Percentiles rank a stretch among this genome's conserved stretches.
Conservation (phyloP, 169 alveolate species). For the Plasmodium coatneyi region DNA sequence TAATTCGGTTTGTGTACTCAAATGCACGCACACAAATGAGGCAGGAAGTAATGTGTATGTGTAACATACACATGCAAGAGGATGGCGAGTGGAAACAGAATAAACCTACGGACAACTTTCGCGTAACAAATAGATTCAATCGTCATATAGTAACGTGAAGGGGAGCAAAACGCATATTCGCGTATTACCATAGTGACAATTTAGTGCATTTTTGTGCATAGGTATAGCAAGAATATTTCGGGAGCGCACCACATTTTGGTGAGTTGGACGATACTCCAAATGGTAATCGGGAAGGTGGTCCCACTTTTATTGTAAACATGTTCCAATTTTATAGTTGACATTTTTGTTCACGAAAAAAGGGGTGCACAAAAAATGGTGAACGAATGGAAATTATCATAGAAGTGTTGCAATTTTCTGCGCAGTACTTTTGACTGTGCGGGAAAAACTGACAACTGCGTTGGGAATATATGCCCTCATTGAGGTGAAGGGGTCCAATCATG, state of each 20-base stretch:
- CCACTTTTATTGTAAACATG: not conserved
- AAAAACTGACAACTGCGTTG: not conserved
- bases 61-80: not conserved
- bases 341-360: not conserved
- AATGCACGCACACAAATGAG: not conserved
- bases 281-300: not conserved
- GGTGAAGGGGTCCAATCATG: not conserved
- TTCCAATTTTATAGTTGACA: not conserved
- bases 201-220: conserved; percentile 65
- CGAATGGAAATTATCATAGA: not conserved
- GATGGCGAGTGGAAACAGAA: not conserved
- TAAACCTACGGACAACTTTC: not conserved
- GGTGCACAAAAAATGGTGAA: not conserved
- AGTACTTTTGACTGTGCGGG: not conserved
- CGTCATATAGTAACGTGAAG: not conserved
- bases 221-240: not conserved
- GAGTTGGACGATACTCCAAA: not conserved
- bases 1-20: not conserved
- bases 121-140: not conserved
- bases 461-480: not conserved
- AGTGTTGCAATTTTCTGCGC: not conserved
- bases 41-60: not conserved
- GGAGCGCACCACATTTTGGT: not conserved
- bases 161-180: not conserved
- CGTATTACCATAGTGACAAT: not conserved